A percentile compares a stretch with the other conserved stretches of the same genome.
These are phyloP conservation scores for Salix udensis DNA, from an alignment of 345 rosid species.

Conservation along the genomic window DNA sequence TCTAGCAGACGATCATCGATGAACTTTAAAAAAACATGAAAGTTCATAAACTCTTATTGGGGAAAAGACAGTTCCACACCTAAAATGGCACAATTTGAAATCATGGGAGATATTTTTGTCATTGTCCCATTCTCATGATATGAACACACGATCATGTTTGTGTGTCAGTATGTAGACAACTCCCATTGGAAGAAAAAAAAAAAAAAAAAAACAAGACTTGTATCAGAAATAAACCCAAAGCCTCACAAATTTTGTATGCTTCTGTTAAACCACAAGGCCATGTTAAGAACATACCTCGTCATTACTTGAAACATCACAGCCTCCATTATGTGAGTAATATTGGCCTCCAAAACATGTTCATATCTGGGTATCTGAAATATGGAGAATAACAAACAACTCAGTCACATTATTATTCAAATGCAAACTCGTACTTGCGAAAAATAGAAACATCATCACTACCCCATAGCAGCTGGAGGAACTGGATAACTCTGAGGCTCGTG, in stretches of 20 bases:
- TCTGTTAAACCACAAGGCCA: neutral
- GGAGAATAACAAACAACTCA: neutral
- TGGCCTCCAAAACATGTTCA: conserved; percentile 15
- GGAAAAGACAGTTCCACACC: neutral
- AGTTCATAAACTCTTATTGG: neutral
- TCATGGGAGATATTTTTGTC: neutral
- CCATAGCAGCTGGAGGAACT: conserved; percentile 32
- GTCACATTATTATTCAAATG: neutral
- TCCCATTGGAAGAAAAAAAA: neutral
- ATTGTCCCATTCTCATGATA: neutral
- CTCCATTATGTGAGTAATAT: conserved; percentile 28
- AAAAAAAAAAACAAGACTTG: neutral
- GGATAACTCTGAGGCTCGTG: conserved; percentile 41
- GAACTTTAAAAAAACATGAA: neutral
- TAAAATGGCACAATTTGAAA: neutral
- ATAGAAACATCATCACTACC: conserved; percentile 23
- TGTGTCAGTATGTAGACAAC: neutral
- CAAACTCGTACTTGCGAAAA: neutral
- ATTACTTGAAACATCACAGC: conserved; percentile 18
- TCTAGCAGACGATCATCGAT: neutral
- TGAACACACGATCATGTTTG: too few relatives aligned
- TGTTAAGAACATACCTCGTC: conserved; percentile 37
- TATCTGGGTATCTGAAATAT: conserved; percentile 31
- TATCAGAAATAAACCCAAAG: neutral
- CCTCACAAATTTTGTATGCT: neutral